Base-by-base conservation (phyloP, 2,329 filamentous ascomycete species). In the Hypoxylon sp. region DNA sequence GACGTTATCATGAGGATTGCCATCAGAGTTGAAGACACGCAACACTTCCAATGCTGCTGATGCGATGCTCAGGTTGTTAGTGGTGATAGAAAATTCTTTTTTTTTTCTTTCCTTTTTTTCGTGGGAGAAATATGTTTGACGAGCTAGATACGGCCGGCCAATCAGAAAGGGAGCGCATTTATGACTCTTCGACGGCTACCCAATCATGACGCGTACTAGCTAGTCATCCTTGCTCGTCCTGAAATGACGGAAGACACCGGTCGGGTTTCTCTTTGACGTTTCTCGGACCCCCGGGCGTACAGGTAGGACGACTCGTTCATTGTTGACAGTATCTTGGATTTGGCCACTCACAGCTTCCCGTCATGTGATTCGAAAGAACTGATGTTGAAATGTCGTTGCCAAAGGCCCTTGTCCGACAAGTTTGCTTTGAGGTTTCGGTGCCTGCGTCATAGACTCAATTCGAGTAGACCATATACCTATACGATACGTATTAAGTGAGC, bases 141-240 rank as follows among this genome's bases (percentile, higher is more conserved):
- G 59, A 64, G 67, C 66, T 56, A 58, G 58, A 62, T 42, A 46
- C 10, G 38, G n/a, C 41, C 40, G 58, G 48, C 69, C 69, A 71
- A 71, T 70, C 66, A 71, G 24, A 64, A 55, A 15, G 46, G 29
- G 69, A 71, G 64, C 69, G 69, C 69, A 71, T 53, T 68, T 62
- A 51, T 57, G 53, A 67, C 56, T 62, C 63, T 61, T 57, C 48
- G 62, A n/a, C 20, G 15, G 55, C 40, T 55, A 53, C 48, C 69
- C 69, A 71, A 71, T 71, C 64, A 67, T 66, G 66, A 69, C 69
- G 67, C 66, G 68, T 68, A 50, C 45, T 55, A 48, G 38, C 60
- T 53, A 42, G 51, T 23, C 29, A 63, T 40, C 64, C 67, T 51
- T 67, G 67, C 43, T 31, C 55, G 47, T 60, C 55, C 42, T 65